These are phyloP conservation scores for Pleurotus tuber-regium DNA, from an alignment of 768 basidiomycete species.

Conservation along the genomic window DNA sequence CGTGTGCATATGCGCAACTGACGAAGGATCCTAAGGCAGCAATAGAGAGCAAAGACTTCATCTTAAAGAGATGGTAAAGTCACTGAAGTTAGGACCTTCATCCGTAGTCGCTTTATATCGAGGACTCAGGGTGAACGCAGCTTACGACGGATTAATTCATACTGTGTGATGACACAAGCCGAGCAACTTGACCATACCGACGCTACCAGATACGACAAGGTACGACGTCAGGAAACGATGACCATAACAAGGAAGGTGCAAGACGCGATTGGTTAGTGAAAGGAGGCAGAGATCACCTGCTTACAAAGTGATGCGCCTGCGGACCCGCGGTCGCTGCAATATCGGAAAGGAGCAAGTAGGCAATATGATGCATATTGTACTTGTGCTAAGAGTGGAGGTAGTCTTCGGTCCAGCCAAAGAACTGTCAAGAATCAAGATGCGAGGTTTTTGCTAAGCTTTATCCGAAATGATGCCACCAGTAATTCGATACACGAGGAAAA, in stretches of 20 bases:
- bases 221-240: not conserved
- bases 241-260: not conserved
- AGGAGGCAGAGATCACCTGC: not conserved
- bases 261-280: not conserved
- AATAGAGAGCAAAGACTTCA: constrained; percentile 23
- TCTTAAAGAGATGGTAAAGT: constrained; percentile 11
- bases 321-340: constrained; percentile 1
- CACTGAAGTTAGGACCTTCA: not conserved
- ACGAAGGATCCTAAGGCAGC: constrained; percentile 28
- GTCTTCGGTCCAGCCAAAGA: not conserved
- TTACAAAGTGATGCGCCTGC: not conserved
- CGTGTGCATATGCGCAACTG: constrained; percentile 40
- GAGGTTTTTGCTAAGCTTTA: constrained; percentile 6
- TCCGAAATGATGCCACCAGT: not conserved
- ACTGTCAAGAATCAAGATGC: not conserved
- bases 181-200: not conserved
- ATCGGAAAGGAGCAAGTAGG: not conserved
- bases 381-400: not conserved
- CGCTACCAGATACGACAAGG: constrained; percentile 2
- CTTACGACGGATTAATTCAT: not conserved
- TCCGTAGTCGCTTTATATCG: not conserved
- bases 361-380: not conserved
- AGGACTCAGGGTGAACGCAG: not conserved
- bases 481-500: no score
- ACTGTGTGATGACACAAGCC: not conserved